Evolutionary conservation across 176 grass and related monocot species (phyloP).

Genomic region (sorghum (Sorghum bicolor)): Sorghum_bicolor_NCBIv3 NC_012872.2:51996501-51997000

Average conservation of each 20-base stretch:
- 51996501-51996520: conserved; percentile 95
- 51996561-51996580: conserved; percentile 57
- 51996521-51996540: conserved; percentile 94
- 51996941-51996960: background rate
- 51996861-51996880: background rate
- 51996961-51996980: background rate
- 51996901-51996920: background rate
- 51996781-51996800: background rate
- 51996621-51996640: conserved; percentile 18
- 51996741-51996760: background rate
- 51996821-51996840: background rate
- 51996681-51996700: conserved; percentile 5
- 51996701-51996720: background rate
- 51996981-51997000: background rate
- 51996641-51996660: background rate
- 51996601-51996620: conserved; percentile 55
- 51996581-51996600: conserved; percentile 45
- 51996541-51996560: conserved; percentile 83
- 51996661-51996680: background rate
- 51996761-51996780: too few species aligned
- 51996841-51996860: background rate
- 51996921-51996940: background rate
- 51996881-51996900: background rate
- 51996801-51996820: background rate
- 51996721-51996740: background rate